Evolutionary conservation across 2,329 filamentous ascomycete genomes (phyloP).

Genomic region (Pseudomassariella vexata): DNA sequence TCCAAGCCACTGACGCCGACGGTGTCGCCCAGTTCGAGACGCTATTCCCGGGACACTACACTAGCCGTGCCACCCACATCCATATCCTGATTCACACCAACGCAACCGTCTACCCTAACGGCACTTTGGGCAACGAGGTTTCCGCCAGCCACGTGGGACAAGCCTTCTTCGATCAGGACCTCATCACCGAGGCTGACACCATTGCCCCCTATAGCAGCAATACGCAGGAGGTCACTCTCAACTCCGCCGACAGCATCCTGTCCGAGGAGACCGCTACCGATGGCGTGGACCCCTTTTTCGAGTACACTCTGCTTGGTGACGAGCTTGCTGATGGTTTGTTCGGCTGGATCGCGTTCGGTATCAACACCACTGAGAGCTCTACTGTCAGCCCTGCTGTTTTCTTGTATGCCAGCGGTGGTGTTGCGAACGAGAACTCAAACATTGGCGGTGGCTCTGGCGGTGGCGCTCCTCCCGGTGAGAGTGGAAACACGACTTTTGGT

Average conservation of each 20-base stretch:
- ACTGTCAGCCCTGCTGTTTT: constrained; percentile 12
- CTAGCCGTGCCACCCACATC: constrained; percentile 38
- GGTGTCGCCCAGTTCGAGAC: constrained; percentile 36
- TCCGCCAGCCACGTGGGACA: constrained; percentile 56
- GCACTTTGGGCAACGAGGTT: constrained; percentile 42
- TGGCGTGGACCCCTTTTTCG: constrained; percentile 2
- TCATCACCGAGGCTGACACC: constrained; percentile 30
- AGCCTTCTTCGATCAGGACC: constrained; percentile 57
- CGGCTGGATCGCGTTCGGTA: constrained; percentile 4
- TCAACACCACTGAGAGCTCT: constrained; percentile 9
- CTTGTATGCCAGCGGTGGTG: constrained; percentile 16
- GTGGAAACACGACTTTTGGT: background rate
- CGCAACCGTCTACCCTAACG: constrained; percentile 28
- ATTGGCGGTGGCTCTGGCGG: background rate
- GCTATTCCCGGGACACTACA: constrained; percentile 40
- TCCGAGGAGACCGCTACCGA: constrained; percentile 3
- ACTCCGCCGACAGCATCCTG: constrained; percentile 1
- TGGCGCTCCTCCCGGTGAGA: constrained; percentile 3
- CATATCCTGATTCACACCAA: constrained; percentile 41
- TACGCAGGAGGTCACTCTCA: constrained; percentile 1
- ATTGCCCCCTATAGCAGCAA: constrained; percentile 4
- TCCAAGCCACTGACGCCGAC: constrained; percentile 32
- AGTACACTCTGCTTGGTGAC: constrained; percentile 4
- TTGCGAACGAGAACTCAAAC: background rate
- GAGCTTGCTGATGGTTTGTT: constrained; percentile 3